Base-by-base conservation (phyloP, 164 flowering plant species). In the Buxus sempervirens region DNA sequence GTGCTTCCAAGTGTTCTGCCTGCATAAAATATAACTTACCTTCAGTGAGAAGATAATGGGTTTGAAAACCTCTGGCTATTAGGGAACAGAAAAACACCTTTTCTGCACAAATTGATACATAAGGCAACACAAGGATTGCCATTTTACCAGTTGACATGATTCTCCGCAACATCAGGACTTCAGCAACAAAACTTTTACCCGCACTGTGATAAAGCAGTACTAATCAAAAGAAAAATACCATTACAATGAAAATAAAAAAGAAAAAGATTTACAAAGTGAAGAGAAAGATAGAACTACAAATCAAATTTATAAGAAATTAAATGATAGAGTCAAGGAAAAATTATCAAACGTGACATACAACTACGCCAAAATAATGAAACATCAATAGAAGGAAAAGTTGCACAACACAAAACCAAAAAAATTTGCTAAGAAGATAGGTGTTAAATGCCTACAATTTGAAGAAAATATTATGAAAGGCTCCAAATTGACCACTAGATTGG, bases 161-260 rank as follows among this genome's bases (percentile, higher is more conserved):
- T 72, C 90, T 79, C 70, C 93, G 85, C 73, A 95, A 66, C 99
- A 95, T 95, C 75, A 95, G 74, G 70, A 95, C 89, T 72, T 95
- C 99, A 68, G 97, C 97, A 76, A 95, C 97, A 85, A 95, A 89
- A 84, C 97, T 95, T 82, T 92, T 92, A 55, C 99, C 99, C 55
- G 97, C 99, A 82, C 99, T 92, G 86, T 68, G 32, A 73, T 51
- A 53, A 61, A 67, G 54, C 19, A 62, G 66, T 21, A 56, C 42
- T 55, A 53, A 64, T 27, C 32, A 53, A 41, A 26, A 23, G 25
- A 48, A 13, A 51, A n/a, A 59, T 51, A 21, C 23, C 64, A n/a
- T 24, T 27, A 45, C 42, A 14, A 16, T 19, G 59, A 56, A 41
- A 66, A 18, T 12, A 32, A 41, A 56, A 0, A 12, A 18, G 1